Percentiles rank a stretch among this genome's conserved stretches.
These are phyloP conservation scores for Taphrina confusa DNA, from an alignment of 1,139 yeast species.

Conservation along the genomic window DNA sequence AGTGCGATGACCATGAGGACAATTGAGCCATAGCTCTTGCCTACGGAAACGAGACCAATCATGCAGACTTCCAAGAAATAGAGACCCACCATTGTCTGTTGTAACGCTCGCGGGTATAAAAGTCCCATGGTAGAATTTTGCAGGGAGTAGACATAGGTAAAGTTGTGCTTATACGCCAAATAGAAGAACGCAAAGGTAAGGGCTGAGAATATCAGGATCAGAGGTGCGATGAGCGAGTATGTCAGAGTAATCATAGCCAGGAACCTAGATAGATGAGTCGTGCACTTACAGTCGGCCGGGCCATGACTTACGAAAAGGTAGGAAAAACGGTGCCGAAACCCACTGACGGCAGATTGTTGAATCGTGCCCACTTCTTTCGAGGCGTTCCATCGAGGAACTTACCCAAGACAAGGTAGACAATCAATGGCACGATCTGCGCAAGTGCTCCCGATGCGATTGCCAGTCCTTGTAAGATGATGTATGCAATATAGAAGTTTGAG, in stretches of 20 bases:
- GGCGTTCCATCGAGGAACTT: constrained; percentile 73
- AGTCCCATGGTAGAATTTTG: constrained; percentile 77
- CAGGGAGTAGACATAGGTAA: constrained; percentile 68
- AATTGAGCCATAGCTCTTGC: constrained; percentile 94
- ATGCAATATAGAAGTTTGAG: constrained; percentile 74
- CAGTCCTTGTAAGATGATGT: constrained; percentile 79
- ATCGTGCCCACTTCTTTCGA: constrained; percentile 80
- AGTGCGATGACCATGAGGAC: constrained; percentile 69
- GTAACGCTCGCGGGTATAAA: constrained; percentile 82
- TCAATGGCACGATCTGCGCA: constrained; percentile 72
- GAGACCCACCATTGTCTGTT: constrained; percentile 83
- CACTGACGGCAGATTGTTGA: constrained; percentile 60
- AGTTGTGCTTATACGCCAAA: constrained; percentile 76
- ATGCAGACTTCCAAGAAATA: constrained; percentile 84
- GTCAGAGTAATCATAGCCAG: constrained; percentile 70
- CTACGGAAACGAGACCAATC: constrained; percentile 81
- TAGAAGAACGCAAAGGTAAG: constrained; percentile 70
- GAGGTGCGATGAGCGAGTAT: constrained; percentile 80
- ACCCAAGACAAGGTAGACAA: constrained; percentile 71
- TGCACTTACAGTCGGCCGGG: background rate
- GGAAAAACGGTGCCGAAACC: constrained; percentile 93
- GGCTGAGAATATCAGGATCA: constrained; percentile 67
- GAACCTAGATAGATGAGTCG: background rate
- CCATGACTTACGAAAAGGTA: constrained; percentile 50
- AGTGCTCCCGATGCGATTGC: constrained; percentile 76